Base-by-base conservation (phyloP, 2,329 filamentous ascomycete genomes). In the Chaetothyriales sp. region DNA sequence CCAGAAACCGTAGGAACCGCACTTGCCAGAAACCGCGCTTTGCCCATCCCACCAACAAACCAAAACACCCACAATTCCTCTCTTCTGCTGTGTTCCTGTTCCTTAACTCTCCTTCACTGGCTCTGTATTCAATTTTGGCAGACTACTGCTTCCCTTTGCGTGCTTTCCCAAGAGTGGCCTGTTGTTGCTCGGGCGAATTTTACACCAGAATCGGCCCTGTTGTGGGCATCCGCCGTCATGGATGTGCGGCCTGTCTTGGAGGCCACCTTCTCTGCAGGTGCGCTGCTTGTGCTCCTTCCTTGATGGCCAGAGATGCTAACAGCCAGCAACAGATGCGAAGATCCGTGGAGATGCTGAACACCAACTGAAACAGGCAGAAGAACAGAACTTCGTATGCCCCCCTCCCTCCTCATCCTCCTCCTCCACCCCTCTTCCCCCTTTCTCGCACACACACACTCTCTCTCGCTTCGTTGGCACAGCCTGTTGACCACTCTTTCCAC, bases 241-340 rank as follows among this genome's bases (percentile, higher is more conserved):
- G 87, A 96, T 75, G 93, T 96, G 76, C 94, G 90, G 76, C 84
- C 88, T 74, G 90, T 98, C 75, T 84, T 98, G 76, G 81, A 87
- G 73, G 90, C 89, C 76, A 96, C 92, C 70, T 81, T 96, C 73
- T 93, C 89, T 66, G 78, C 89, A 67, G 90, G 92, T 96, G 75
- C 69, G 84, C 64, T 49, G 45, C 47, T 53, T 44, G 42, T 42
- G 22, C 22, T 6, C 25, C 46, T 51, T 47, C 22, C 48, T 43
- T 20, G 49, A 51, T 39, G 47, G 32, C 51, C 52, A 66, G 61
- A 51, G 45, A 51, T 64, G 61, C 67, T 71, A 59, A 70, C 66
- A 52, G 59, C 56, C 51, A 51, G 63, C 50, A 55, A 56, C 67
- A 95, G 92, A 98, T 79, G 84, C 87, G 69, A 78, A 81, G 66